These are phyloP conservation scores for Didymella exigua DNA, from an alignment of 2,329 filamentous ascomycete genomes.

Conservation along the genomic window DNA sequence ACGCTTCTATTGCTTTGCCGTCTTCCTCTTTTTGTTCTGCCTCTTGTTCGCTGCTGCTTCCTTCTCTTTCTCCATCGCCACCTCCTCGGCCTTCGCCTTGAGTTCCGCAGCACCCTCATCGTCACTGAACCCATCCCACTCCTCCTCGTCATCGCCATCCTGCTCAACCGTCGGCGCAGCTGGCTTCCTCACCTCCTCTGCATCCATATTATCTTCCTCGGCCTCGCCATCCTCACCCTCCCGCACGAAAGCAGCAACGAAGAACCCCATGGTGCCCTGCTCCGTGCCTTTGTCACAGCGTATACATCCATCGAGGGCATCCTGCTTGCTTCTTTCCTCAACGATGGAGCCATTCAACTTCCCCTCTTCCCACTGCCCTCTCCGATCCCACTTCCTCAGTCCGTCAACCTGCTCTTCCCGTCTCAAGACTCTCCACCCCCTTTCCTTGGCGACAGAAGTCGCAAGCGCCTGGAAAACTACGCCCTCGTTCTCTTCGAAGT, in stretches of 20 bases:
- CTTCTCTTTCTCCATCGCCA: neutral
- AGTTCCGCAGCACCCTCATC: slow-evolving; percentile 22
- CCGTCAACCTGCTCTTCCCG: slow-evolving; percentile 76
- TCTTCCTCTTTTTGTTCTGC: slow-evolving; percentile 33
- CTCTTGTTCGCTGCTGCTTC: slow-evolving; percentile 1
- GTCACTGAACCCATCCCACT: slow-evolving; percentile 54
- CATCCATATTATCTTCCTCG: neutral
- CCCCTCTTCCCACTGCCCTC: slow-evolving; percentile 53
- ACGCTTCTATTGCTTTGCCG: slow-evolving; percentile 5
- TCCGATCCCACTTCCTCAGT: slow-evolving; percentile 75
- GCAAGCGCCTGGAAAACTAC: slow-evolving; percentile 76
- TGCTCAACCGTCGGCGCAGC: slow-evolving; percentile 3
- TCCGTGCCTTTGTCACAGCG: slow-evolving; percentile 80
- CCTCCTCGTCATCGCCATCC: slow-evolving; percentile 40
- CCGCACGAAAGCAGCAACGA: slow-evolving; percentile 84
- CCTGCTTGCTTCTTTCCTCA: slow-evolving; percentile 21
- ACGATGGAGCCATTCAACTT: slow-evolving; percentile 53
- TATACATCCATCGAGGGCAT: slow-evolving; percentile 75
- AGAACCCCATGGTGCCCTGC: slow-evolving; percentile 91
- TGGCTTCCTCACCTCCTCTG: too few species aligned
- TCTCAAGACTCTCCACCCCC: slow-evolving; percentile 78
- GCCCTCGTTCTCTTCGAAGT: slow-evolving; percentile 85
- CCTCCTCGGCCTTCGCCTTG: slow-evolving; percentile 5
- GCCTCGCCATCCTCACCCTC: slow-evolving; percentile 44
- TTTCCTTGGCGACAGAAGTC: slow-evolving; percentile 67